A percentile compares a stretch with the other conserved stretches of the same genome.
Evolutionary conservation across 106 monocot species (phyloP).

Genomic region (Iris macrosiphon): DNA sequence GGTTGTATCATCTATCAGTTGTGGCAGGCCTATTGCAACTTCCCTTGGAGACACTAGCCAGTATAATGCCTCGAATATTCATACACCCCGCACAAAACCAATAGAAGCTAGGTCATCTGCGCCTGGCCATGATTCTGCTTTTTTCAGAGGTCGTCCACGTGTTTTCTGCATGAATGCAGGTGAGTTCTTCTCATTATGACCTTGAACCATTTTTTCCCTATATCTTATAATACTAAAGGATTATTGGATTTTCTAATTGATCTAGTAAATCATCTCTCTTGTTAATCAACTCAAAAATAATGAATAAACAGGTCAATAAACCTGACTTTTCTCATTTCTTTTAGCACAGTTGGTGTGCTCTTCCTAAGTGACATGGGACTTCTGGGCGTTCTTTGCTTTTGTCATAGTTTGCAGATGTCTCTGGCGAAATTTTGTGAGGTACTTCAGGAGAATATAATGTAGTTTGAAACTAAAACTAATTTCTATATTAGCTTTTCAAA

Average conservation of each 20-base stretch:
- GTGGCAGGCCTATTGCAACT: neutral
- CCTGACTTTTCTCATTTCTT: constrained; percentile 5
- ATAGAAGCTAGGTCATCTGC: constrained; percentile 16
- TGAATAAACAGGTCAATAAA: too few relatives aligned
- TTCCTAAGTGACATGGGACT: constrained; percentile 63
- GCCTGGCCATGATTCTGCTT: constrained; percentile 11
- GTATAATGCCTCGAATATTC: constrained; percentile 11
- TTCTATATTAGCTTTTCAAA: neutral
- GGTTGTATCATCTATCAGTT: neutral
- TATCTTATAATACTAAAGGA: too few relatives aligned
- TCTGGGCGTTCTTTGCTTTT: constrained; percentile 70
- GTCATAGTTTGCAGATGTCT: constrained; percentile 72
- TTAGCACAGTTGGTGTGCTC: constrained; percentile 69
- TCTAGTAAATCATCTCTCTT: neutral
- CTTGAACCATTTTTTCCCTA: too few relatives aligned
- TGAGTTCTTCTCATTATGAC: constrained; percentile 1
- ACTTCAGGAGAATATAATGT: neutral
- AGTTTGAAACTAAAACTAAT: neutral
- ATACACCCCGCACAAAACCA: constrained; percentile 1
- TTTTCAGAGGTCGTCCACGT: constrained; percentile 29
- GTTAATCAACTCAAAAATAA: too few relatives aligned
- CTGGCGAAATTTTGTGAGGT: constrained; percentile 94
- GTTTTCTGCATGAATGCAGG: constrained; percentile 68
- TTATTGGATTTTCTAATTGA: too few relatives aligned
- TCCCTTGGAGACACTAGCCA: constrained; percentile 9